These are phyloP conservation scores for Leishmania tropica DNA, from an alignment of 208 protist genomes.

Conservation along the genomic window DNA sequence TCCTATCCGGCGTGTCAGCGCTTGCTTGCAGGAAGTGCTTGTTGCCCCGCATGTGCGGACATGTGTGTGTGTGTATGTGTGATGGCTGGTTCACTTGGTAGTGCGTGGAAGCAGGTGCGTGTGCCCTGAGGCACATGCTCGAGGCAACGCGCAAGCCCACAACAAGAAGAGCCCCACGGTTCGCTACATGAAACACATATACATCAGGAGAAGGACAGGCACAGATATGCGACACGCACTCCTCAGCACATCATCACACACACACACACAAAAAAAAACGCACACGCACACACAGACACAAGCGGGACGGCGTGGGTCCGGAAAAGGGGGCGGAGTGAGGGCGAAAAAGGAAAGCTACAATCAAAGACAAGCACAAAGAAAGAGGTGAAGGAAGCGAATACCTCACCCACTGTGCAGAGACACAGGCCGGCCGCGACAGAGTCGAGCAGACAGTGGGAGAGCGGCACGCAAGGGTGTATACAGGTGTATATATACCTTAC, in stretches of 20 bases:
- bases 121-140: background rate
- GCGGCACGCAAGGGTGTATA: background rate
- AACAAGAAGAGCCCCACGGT: background rate
- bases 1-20: too few relatives aligned
- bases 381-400: background rate
- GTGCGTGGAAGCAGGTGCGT: background rate
- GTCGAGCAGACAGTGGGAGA: background rate
- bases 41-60: background rate
- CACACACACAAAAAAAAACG: too few relatives aligned
- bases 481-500: too few relatives aligned
- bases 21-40: too few relatives aligned
- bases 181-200: conserved; percentile 4
- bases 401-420: background rate
- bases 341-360: background rate
- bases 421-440: background rate
- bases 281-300: conserved; percentile 18
- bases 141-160: background rate
- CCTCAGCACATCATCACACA: background rate
- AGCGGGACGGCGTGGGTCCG: conserved; percentile 6
- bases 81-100: background rate
- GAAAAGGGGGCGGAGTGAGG: conserved; percentile 2
- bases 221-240: background rate
- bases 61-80: background rate
- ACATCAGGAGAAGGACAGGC: background rate
- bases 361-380: too few relatives aligned